Evolutionary conservation across 345 rosid species (phyloP), one percentile per base, ranked within the genome.

Genomic region (Fremontodendron californicum): DNA sequence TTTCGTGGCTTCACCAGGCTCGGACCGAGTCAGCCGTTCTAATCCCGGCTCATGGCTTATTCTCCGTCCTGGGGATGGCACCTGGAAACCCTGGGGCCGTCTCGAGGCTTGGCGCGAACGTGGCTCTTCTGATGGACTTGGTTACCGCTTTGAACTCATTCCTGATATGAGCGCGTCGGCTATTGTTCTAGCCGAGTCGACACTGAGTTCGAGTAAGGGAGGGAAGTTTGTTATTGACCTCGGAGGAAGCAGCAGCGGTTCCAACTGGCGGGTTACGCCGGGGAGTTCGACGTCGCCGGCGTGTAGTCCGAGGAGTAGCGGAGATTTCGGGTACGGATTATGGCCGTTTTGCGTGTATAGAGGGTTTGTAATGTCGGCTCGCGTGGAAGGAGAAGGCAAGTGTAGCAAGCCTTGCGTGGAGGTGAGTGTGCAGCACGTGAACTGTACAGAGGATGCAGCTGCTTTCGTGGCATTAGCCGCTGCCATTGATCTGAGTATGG

Each of bases 61-160:
- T 66, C 88, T 94, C 67, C 93, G 96, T 15, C 97, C 93, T 0
- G 92, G 96, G 0, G 92, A 85, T 55, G 86, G 90, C 52, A 93
- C 95, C 13, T 94, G 97, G 98, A 91, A 90, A 64, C 97, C 98
- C 0, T 94, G 97, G 98, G 98, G 95, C 0, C 82, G 97, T 2
- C 94, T 94, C 7, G 95, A 94, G 83, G 97, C 98, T 4, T 94
- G 97, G 97, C 90, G 98, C 23, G 97, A 93, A 85, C 96, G 93
- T 1, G 96, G 94, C 4, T 77, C 89, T 5, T 85, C 91, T 0
- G 91, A 91, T 13, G 91, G 93, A 0, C 90, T 94, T 0, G 98
- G 97, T 1, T 91, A 88, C 75, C 88, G 97, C 23, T 92, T 94
- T 16, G 93, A 90, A 78, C 87, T 92, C 4, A 90, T 89, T 13